Base-by-base conservation (phyloP, 495 filamentous ascomycete genomes). In the Daldinia caldariorum region DNA sequence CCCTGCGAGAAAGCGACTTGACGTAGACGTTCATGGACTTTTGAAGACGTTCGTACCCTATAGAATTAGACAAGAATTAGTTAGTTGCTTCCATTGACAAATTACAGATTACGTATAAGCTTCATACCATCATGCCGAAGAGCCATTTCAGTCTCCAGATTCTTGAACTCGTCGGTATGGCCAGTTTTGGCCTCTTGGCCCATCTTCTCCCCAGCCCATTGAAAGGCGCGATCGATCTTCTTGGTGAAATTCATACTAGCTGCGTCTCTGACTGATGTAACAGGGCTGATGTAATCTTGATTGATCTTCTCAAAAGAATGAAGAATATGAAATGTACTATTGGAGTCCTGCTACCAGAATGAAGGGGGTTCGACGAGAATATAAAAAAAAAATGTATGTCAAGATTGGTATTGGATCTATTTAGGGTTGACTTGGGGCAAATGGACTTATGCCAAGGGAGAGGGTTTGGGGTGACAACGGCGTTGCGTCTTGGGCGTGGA, bases 121-220 rank as follows among this genome's bases (percentile, higher is more conserved):
- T 22, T 10, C 84, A 69, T 83, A 97, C 95, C 95, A 62, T 98
- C 92, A 74, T 97, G 90, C 50, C 95, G 87, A 69, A 97, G 84
- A 49, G 86, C 85, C 96, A 99, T 98, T 80, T 99, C 96, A 50
- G 88, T 86, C 79, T 99, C 94, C 75, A 97, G 81, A 60, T 89
- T 87, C 82, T 94, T 97, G 87, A 99, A 98, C 69, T 98, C 91
- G 57, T 99, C 94, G 0, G 93, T 91, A 57, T 92, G 88, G 75
- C 83, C 89, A 12, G 94, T 97, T 82, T 94, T 97, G 75, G 88
- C 87, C 80, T 98, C 95, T 54, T 89, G 89, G 72, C 95, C 95
- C 93, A 99, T 97, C 81, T 93, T 90, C 83, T 99, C 95, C 61
- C 93, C 92, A 10, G 93, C 93, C 94, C 94, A 99, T 90, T 99